Percentiles rank a stretch among this genome's conserved stretches.
These are phyloP conservation scores for Umbelopsis isabellina DNA, from an alignment of 192 early-diverging fungal species.

Conservation along the genomic window DNA sequence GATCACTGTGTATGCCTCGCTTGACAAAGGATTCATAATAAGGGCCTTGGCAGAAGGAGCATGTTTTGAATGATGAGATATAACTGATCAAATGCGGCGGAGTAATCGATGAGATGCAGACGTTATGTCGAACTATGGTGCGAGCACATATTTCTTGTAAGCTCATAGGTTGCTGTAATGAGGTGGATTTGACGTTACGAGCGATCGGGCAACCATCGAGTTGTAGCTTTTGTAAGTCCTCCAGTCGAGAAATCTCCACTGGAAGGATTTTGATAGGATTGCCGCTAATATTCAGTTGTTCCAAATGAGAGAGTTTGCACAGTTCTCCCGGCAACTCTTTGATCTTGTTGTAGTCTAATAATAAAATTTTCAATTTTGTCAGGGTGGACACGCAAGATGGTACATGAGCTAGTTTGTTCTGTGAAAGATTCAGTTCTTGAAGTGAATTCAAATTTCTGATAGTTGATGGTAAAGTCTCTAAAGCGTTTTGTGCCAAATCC, in stretches of 20 bases:
- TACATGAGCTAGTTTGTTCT: slow-evolving; percentile 62
- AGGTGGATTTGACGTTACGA: slow-evolving; percentile 36
- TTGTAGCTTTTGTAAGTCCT: slow-evolving; percentile 62
- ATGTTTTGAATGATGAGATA: slow-evolving; percentile 59
- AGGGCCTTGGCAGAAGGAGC: slow-evolving; percentile 81
- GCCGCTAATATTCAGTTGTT: slow-evolving; percentile 64
- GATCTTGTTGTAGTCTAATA: slow-evolving; percentile 64
- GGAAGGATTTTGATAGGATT: slow-evolving; percentile 75
- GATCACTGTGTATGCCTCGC: slow-evolving; percentile 68
- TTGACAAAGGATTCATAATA: slow-evolving; percentile 70
- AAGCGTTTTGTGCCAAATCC: slow-evolving; percentile 1
- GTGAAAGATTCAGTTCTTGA: slow-evolving; percentile 58
- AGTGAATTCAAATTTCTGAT: slow-evolving; percentile 76
- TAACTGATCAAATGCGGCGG: slow-evolving; percentile 64
- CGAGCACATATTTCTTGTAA: slow-evolving; percentile 80
- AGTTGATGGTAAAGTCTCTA: slow-evolving; percentile 63
- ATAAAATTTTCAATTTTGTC: slow-evolving; percentile 65
- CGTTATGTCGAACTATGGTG: slow-evolving; percentile 66
- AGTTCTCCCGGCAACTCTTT: slow-evolving; percentile 66
- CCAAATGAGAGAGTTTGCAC: slow-evolving; percentile 59
- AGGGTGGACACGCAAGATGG: slow-evolving; percentile 73
- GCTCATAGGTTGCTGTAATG: slow-evolving; percentile 56
- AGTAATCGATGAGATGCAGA: slow-evolving; percentile 55
- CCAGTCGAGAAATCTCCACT: slow-evolving; percentile 71
- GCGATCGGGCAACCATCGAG: slow-evolving; percentile 59